These are phyloP conservation scores for Heliamphora exappendiculata DNA, from an alignment of 148 eudicot species.

Conservation along the genomic window DNA sequence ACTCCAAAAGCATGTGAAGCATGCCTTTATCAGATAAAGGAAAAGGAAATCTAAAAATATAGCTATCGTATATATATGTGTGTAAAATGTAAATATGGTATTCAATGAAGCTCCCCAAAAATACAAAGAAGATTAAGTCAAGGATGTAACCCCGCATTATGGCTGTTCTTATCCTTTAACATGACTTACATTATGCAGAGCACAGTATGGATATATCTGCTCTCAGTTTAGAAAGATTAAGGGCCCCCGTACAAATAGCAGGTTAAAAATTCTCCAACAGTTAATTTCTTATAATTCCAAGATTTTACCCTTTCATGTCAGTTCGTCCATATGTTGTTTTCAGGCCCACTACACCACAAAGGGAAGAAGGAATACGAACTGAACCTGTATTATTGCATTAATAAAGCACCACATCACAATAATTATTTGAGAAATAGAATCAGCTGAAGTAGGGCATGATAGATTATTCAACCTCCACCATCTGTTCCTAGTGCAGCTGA, in stretches of 20 bases:
- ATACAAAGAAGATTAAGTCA: background rate
- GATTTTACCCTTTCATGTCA: slow-evolving; percentile 72
- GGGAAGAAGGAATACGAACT: slow-evolving; percentile 92
- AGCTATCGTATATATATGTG: background rate
- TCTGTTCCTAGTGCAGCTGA: slow-evolving; percentile 97
- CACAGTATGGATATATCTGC: background rate
- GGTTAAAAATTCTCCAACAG: no score
- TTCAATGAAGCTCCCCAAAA: background rate
- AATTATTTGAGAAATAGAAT: background rate
- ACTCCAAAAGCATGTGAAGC: background rate
- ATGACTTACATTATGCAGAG: background rate
- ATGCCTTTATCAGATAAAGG: background rate
- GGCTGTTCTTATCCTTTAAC: background rate
- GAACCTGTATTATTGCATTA: slow-evolving; percentile 61
- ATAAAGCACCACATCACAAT: background rate
- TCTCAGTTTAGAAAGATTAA: no score
- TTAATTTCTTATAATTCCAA: slow-evolving; percentile 1
- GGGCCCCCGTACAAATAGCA: no score
- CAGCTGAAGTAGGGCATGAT: slow-evolving; percentile 5
- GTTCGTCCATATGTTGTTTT: slow-evolving; percentile 91
- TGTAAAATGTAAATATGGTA: background rate
- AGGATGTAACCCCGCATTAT: background rate
- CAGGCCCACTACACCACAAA: slow-evolving; percentile 93
- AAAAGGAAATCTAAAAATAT: background rate
- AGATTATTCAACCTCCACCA: slow-evolving; percentile 76